phyloP scores from a whole-genome alignment of 2,329 filamentous ascomycete genomes.

The Calonectria pteridis region DNA sequence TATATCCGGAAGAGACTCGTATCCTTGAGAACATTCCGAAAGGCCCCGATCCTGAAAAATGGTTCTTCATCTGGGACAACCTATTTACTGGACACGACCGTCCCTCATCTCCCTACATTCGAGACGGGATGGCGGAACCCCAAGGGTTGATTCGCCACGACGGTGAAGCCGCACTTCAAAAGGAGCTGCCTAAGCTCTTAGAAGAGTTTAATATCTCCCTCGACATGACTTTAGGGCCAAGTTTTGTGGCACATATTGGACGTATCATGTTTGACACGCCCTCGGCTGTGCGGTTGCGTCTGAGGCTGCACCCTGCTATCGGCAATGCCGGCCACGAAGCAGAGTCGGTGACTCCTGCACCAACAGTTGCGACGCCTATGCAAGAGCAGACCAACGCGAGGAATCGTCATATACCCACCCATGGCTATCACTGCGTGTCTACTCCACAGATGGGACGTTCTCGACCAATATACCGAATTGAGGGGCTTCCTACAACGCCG shows the following conservation, averaged over 20 bases:
- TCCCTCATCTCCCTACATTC: not conserved
- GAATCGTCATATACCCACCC: too few species aligned
- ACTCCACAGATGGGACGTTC: not conserved
- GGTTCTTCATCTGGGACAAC: not conserved
- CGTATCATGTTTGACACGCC: not conserved
- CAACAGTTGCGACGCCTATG: rapidly evolving
- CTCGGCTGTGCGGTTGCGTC: not conserved
- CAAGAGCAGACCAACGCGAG: not conserved
- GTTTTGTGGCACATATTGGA: not conserved
- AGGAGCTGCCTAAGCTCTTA: not conserved
- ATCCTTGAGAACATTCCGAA: not conserved
- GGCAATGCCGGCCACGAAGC: not conserved
- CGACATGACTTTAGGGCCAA: not conserved
- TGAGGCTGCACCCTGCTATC: not conserved
- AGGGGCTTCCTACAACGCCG: not conserved
- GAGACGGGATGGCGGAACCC: not conserved
- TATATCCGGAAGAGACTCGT: not conserved
- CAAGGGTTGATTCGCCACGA: not conserved
- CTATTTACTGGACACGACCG: not conserved
- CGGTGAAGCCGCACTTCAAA: not conserved
- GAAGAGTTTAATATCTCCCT: not conserved
- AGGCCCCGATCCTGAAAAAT: not conserved
- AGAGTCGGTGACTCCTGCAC: not conserved
- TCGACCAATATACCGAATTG: not conserved
- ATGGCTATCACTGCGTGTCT: not conserved